Evolutionary conservation across 1,139 yeast genomes (phyloP), one percentile per base, ranked within the genome.

Genomic region (Suhomyces kunorum): DNA sequence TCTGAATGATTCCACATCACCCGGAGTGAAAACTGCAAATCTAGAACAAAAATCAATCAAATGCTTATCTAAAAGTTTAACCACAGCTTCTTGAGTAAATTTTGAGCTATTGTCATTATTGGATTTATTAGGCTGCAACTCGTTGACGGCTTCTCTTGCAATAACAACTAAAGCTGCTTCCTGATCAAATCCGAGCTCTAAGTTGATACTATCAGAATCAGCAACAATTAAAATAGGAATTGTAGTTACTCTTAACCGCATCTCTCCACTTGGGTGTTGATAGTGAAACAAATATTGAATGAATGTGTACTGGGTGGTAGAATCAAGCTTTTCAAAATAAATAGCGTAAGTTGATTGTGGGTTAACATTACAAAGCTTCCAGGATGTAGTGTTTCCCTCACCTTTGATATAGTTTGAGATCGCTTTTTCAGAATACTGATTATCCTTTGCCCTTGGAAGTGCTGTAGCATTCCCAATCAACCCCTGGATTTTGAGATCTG

Each of bases 51-150:
- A 73, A 49, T 89, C 85, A 49, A 92, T 85, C 50, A 90, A 71
- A 58, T 83, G 77, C 55, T 94, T 81, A 64, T 92, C 98, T 43
- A 89, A 79, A 82, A 94, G 87, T 64, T 95, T 81, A 44, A 86
- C 68, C 16, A 90, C 78, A 2, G 49, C 45, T 5, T 39, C 35
- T 15, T 46, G 46, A 8, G 51, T 49, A 12, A 42, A 38, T 4
- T 33, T 39, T 1, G 50, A 44, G 20, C 44, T 38, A 25, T 32
- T 47, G 3, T 43, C 36, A 6, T 51, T 48, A 17, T 49, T 45
- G 1, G 53, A 40, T n/a, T 48, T 47, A 19, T 50, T 53, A 6
- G 64, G 56, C 36, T 69, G 74, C 25, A 78, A 63, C 48, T 73
- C 75, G 50, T 64, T 59, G 11, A 81, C 61, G 1, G 80, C 73